Conservation (phyloP, 2,329 filamentous ascomycete species). For the Phyllosticta citriasiana region DNA sequence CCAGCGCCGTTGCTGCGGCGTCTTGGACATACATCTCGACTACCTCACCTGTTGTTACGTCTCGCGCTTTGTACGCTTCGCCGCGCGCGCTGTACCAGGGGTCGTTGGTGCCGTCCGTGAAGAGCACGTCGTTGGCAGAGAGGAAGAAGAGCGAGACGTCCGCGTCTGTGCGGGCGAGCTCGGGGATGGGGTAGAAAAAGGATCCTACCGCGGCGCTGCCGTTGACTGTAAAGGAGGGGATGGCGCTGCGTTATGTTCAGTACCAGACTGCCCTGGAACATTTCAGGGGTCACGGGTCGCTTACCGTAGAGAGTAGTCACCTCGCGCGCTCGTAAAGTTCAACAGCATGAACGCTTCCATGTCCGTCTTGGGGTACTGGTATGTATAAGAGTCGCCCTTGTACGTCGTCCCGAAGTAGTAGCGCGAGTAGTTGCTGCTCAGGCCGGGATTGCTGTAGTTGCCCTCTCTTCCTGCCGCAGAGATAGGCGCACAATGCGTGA, state of each 20-base stretch:
- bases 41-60: neutral
- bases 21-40: constrained; percentile 1
- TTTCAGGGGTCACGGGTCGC: neutral
- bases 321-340: neutral
- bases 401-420: constrained; percentile 7
- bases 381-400: neutral
- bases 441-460: neutral
- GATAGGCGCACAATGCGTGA: constrained; percentile 11
- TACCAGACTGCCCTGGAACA: neutral
- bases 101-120: constrained; percentile 18
- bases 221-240: neutral
- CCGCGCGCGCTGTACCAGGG: constrained; percentile 22
- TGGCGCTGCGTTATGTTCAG: neutral
- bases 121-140: constrained; percentile 19
- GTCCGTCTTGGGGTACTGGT: neutral
- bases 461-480: neutral
- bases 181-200: constrained; percentile 17
- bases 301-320: neutral
- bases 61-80: neutral
- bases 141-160: constrained; percentile 26
- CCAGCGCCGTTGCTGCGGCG: constrained; percentile 9
- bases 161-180: constrained; percentile 20
- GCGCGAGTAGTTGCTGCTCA: neutral
- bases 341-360: neutral
- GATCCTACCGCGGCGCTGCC: neutral